Conservation (phyloP, 2,329 filamentous ascomycete species). For the Hyphodiscus sp. region DNA sequence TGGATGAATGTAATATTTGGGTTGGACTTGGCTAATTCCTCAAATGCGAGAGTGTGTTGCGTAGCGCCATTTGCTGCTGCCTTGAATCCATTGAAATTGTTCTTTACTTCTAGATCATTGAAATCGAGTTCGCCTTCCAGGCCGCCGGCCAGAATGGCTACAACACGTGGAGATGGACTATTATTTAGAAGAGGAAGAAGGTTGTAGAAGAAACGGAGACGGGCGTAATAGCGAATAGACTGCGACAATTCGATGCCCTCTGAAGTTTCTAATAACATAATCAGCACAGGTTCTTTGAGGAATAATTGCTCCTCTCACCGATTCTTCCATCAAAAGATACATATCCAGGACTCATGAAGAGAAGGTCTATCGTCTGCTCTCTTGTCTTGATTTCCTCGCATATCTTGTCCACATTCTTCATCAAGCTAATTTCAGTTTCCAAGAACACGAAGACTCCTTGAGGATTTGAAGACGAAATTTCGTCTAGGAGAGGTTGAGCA, state of each 20-base stretch:
- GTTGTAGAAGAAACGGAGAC: conserved; percentile 48
- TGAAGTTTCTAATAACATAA: conserved; percentile 38
- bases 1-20: conserved; percentile 38
- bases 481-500: conserved; percentile 31
- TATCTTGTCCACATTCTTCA: conserved; percentile 44
- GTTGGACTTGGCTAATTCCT: conserved; percentile 40
- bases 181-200: conserved; percentile 49
- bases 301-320: conserved; percentile 13
- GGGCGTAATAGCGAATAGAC: conserved; percentile 49
- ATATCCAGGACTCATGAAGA: conserved; percentile 40
- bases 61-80: conserved; percentile 41
- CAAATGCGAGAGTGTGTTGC: conserved; percentile 45
- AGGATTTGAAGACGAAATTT: conserved; percentile 38
- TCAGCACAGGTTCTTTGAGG: neutral
- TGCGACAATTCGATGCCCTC: conserved; percentile 50
- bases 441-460: conserved; percentile 42
- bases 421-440: conserved; percentile 41
- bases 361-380: conserved; percentile 39
- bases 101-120: conserved; percentile 33
- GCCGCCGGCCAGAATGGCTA: conserved; percentile 46
- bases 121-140: conserved; percentile 45
- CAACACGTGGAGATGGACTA: conserved; percentile 41
- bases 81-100: conserved; percentile 33
- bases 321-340: conserved; percentile 25
- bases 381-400: conserved; percentile 39